Evolutionary conservation across 148 eudicot genomes (phyloP).

Genomic region (Mesembryanthemum crystallinum): DNA sequence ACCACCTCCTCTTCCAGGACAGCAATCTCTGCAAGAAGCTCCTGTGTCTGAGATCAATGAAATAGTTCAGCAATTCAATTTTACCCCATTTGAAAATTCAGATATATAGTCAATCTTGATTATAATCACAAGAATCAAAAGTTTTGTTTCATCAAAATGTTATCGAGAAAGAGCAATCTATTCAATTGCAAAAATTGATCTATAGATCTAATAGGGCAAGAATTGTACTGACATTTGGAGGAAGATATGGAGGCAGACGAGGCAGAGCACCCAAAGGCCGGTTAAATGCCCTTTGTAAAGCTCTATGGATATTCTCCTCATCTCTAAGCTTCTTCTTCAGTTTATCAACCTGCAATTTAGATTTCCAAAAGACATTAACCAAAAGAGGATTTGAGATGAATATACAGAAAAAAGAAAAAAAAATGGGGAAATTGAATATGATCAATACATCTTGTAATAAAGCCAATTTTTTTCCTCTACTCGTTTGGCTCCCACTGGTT

Average conservation of each 20-base stretch:
- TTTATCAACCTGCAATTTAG: constrained; percentile 68
- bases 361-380: neutral
- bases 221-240: constrained; percentile 53
- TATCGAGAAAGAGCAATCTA: neutral
- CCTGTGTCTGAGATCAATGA: constrained; percentile 50
- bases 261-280: constrained; percentile 88
- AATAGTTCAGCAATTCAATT: constrained; percentile 9
- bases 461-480: constrained; percentile 56
- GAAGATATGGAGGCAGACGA: constrained; percentile 91
- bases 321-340: constrained; percentile 82
- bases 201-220: constrained; percentile 1
- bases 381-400: neutral
- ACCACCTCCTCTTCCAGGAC: constrained; percentile 96
- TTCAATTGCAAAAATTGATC: neutral
- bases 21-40: constrained; percentile 95
- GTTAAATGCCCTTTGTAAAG: constrained; percentile 76
- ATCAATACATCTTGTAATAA: constrained; percentile 73
- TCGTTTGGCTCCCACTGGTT: constrained; percentile 30
- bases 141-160: neutral
- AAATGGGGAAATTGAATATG: too few relatives aligned
- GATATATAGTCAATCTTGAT: neutral
- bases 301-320: constrained; percentile 91
- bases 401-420: neutral
- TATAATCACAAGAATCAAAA: neutral
- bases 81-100: neutral